A percentile compares a stretch with the other conserved stretches of the same genome.
Evolutionary conservation across 352 stramenopile genomes (phyloP).

Genomic region (Globisporangium megalacanthum): DNA sequence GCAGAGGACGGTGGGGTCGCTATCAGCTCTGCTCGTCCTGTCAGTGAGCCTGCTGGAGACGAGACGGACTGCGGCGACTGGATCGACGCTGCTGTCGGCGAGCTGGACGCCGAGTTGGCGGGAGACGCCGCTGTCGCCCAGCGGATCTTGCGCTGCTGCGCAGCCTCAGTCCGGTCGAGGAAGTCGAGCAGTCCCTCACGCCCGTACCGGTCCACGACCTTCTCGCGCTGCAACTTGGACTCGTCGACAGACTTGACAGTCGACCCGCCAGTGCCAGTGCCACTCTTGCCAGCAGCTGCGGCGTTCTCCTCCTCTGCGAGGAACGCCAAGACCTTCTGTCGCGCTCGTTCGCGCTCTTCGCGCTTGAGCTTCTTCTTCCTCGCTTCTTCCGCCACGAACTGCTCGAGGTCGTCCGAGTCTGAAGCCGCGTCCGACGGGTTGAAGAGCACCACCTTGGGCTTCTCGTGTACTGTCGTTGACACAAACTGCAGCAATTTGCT

Average conservation of each 20-base stretch:
- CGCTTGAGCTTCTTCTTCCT: slow-evolving; percentile 39
- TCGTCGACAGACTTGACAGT: slow-evolving; percentile 54
- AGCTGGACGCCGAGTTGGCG: slow-evolving; percentile 12
- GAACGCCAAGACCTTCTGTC: slow-evolving; percentile 41
- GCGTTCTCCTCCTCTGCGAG: slow-evolving; percentile 42
- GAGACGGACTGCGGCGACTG: slow-evolving; percentile 1
- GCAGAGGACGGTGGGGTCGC: neutral
- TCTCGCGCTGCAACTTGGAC: slow-evolving; percentile 39
- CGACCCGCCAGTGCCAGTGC: slow-evolving; percentile 10
- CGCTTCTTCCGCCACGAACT: slow-evolving; percentile 34
- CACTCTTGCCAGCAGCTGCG: slow-evolving; percentile 9
- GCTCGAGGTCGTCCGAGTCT: slow-evolving; percentile 27
- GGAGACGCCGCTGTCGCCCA: slow-evolving; percentile 26
- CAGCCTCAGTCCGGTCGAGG: slow-evolving; percentile 26
- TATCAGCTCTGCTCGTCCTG: neutral
- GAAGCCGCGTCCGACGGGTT: slow-evolving; percentile 38
- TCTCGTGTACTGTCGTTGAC: slow-evolving; percentile 40
- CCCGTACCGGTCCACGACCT: slow-evolving; percentile 43
- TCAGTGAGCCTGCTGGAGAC: neutral
- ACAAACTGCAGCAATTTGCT: slow-evolving; percentile 55
- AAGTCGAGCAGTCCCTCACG: slow-evolving; percentile 45
- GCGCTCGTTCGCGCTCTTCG: slow-evolving; percentile 35
- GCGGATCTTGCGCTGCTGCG: slow-evolving; percentile 21
- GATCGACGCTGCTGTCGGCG: slow-evolving; percentile 12
- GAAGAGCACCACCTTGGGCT: slow-evolving; percentile 49